A percentile compares a stretch with the other conserved stretches of the same genome.
phyloP scores from a whole-genome alignment of 805 yeast species.

The Metschnikowia arizonensis region DNA sequence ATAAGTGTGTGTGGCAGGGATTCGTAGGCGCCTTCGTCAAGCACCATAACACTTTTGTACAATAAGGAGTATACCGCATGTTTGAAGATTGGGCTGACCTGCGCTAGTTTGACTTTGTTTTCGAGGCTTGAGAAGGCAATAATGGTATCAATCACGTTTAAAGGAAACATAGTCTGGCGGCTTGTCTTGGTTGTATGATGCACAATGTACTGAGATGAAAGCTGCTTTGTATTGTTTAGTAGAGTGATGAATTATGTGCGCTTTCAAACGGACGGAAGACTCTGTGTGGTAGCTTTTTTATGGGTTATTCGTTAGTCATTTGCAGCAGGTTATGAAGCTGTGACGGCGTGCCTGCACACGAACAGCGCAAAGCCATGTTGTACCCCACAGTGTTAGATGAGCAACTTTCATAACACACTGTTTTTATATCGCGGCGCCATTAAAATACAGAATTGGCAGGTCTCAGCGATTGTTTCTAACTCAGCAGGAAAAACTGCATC shows the following conservation, averaged over 20 bases:
- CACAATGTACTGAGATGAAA: background rate
- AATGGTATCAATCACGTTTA: conserved; percentile 13
- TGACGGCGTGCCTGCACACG: conserved; percentile 4
- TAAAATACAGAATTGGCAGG: background rate
- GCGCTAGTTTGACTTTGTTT: conserved; percentile 12
- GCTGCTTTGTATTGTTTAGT: background rate
- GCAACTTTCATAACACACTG: no score
- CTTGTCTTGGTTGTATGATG: background rate
- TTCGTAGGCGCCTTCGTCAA: conserved; percentile 12
- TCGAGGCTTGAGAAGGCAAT: conserved; percentile 6
- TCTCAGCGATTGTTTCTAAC: background rate
- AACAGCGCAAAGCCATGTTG: background rate
- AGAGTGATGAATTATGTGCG: background rate
- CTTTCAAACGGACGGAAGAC: background rate
- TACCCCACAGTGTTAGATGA: conserved; percentile 7
- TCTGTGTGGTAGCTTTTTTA: background rate
- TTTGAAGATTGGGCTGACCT: conserved; percentile 11
- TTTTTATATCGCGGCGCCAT: conserved; percentile 4
- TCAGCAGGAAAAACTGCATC: background rate
- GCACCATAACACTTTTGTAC: conserved; percentile 17
- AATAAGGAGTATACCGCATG: conserved; percentile 12
- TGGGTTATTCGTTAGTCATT: background rate
- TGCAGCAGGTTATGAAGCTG: conserved; percentile 4
- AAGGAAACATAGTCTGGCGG: conserved; percentile 9
- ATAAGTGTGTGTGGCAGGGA: conserved; percentile 9